These are phyloP conservation scores for Mycena sp. DNA, from an alignment of 1,284 basidiomycete species.

Conservation along the genomic window DNA sequence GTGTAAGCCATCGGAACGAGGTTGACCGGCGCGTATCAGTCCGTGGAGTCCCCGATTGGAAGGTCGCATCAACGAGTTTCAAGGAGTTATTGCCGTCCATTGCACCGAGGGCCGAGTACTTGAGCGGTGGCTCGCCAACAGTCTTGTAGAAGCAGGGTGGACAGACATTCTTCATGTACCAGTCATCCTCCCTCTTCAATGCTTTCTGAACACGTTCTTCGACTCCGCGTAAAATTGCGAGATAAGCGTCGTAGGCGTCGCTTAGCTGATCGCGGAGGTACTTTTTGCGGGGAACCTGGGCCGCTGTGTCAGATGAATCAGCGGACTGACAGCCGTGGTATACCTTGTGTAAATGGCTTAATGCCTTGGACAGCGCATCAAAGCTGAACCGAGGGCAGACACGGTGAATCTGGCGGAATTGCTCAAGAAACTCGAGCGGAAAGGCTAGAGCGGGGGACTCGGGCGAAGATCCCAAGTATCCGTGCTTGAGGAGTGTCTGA, in stretches of 20 bases:
- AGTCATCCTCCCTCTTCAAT: constrained; percentile 20
- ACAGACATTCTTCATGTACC: constrained; percentile 27
- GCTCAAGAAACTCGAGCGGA: constrained; percentile 10
- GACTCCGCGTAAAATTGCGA: background rate
- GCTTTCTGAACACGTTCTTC: background rate
- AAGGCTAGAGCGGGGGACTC: constrained; percentile 22
- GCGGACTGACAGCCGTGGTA: background rate
- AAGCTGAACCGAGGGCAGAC: constrained; percentile 12
- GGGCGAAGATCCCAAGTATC: constrained; percentile 23
- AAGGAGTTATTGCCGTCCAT: constrained; percentile 50
- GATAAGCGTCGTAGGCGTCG: constrained; percentile 26
- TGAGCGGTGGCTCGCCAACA: constrained; percentile 34
- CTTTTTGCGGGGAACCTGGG: no score
- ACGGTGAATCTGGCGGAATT: constrained; percentile 28
- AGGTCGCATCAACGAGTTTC: constrained; percentile 38
- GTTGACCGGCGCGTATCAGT: constrained; percentile 9
- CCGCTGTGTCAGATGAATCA: no score
- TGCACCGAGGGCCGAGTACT: constrained; percentile 31
- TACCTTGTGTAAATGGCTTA: constrained; percentile 16
- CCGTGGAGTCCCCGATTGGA: constrained; percentile 33
- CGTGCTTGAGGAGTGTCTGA: constrained; percentile 20
- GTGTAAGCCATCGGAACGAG: constrained; percentile 29
- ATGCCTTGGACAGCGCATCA: background rate
- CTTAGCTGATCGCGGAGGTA: constrained; percentile 1
- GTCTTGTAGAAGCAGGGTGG: constrained; percentile 33